Evolutionary conservation across 1,284 basidiomycete species (phyloP), one percentile per base, ranked within the genome.

Genomic region (Cutaneotrichosporon dermatis): DNA sequence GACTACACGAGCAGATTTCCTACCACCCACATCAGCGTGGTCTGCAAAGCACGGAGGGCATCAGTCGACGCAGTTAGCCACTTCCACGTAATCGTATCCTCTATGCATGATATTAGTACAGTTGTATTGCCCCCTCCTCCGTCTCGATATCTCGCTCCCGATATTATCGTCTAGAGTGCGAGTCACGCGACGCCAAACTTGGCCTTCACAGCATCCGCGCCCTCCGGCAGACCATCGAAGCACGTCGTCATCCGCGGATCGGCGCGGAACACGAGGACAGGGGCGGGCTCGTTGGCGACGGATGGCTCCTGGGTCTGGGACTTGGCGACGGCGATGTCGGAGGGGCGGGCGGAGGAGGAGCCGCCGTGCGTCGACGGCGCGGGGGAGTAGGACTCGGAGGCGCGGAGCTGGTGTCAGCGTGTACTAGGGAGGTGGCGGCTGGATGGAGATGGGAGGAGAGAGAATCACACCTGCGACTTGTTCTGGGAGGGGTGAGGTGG

Each of bases 181-280:
- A 25, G 25, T 25, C 37, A 54, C 53, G 33, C 25, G 11, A 66
- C 34, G 4, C 60, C 59, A 51, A 72, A 72, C 40, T 67, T 37
- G 13, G 55, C 41, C 48, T 59, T 58, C 12, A 72, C 43, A 56
- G 66, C 63, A 6, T 59, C 66, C 13, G 57, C 56, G 36, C 51
- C 59, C 12, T 65, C 65, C 7, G 65, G 66, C 40, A 66, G 35
- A 0, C 45, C 49, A 44, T 69, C 70, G 15, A 72, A 67, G 40
- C 60, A 64, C 4, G 65, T 66, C 50, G 49, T 51, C 37, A 70
- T 48, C 7, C 69, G 69, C 45, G 66, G 59, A 51, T 72, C 70
- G 4, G 63, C 51, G 35, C 69, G 58, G 62, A 70, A 72, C 12
- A 64, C 59, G 60, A 58, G 52, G 10, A 43, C 56, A 37, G 58